These are phyloP conservation scores for Trifolium repens DNA, from an alignment of 306 rosid species.

Conservation along the genomic window DNA sequence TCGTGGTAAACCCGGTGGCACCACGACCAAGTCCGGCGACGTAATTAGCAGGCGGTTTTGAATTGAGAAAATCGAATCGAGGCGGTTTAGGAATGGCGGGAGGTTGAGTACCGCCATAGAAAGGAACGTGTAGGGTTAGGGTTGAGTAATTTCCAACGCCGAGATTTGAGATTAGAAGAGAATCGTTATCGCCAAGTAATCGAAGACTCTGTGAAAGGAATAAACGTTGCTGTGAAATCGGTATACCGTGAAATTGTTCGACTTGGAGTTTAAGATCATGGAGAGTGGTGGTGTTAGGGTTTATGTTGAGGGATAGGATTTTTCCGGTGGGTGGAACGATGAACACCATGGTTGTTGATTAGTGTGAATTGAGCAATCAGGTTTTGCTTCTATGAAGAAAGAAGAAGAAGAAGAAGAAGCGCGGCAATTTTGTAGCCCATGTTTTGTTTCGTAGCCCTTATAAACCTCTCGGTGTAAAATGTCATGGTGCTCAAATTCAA, in stretches of 20 bases:
- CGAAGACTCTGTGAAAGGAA: slow-evolving; percentile 65
- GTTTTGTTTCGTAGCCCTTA: no score
- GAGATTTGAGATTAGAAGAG: slow-evolving; percentile 57
- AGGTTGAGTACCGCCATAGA: not conserved
- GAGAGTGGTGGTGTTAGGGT: slow-evolving; percentile 74
- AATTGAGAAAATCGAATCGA: slow-evolving; percentile 36
- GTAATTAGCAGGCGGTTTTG: no score
- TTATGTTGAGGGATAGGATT: slow-evolving; percentile 58
- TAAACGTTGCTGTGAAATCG: slow-evolving; percentile 61
- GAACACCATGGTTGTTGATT: slow-evolving; percentile 62
- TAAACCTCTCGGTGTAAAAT: no score
- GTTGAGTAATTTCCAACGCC: slow-evolving; percentile 55
- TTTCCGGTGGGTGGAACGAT: slow-evolving; percentile 56
- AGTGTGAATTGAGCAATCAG: not conserved
- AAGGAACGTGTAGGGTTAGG: slow-evolving; percentile 44
- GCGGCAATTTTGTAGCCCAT: no score
- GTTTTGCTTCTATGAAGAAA: not conserved
- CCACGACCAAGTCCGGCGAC: no score
- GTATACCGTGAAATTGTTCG: slow-evolving; percentile 50
- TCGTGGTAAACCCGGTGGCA: no score
- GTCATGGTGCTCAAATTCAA: no score
- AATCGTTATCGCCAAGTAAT: slow-evolving; percentile 38
- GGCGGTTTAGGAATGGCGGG: slow-evolving; percentile 64
- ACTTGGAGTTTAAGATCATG: slow-evolving; percentile 56
- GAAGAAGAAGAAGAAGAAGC: no score